Base-by-base conservation (phyloP, 139 green algal genomes). In the Chlorella sorokiniana region DNA sequence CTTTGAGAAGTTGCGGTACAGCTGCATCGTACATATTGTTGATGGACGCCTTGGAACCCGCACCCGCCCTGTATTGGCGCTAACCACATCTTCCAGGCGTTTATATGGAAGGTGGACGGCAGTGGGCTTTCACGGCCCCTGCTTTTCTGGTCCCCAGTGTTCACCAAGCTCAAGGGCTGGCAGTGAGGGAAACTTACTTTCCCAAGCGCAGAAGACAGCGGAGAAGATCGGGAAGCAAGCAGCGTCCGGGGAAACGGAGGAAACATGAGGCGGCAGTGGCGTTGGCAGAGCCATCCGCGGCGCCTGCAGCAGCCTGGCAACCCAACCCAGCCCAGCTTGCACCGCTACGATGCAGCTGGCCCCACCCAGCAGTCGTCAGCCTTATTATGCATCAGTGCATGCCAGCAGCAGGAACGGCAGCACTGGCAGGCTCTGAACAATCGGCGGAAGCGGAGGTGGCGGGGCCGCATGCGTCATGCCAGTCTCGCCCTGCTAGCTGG, bases 291-390 rank as follows among this genome's bases (percentile, higher is more conserved):
- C 45, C 54, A 52, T 7, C 72, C 18, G 37, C 52, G 1, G 6
- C 33, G 9, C 72, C 33, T 14, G 2, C 72, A 3, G 9, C 31
- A 9, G 70, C n/a, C 37, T 22, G 52, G 29, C 41, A n/a, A n/a
- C n/a, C 59, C 59, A 59, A 71, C 31, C 76, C 76, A 16, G 35
- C 76, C 0, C 63, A 82, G 33, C 44, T 82, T 29, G 76, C 76
- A 10, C 41, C 76, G 1, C 63, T 82, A 5, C 44, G 76, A 5
- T 82, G 76, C 44, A 35, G 10, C 64, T 68, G 63, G 76, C 44
- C 62, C 5, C 76, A 82, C 44, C 62, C 62, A 25, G 76, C 76
- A 22, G 76, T 82, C 27, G 29, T 73, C 14, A 11, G n/a, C 8
- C 63, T 82, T 42, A 25, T 82, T 25, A 25, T 51, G 20, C 40